phyloP scores from a whole-genome alignment of 177 flowering plant species.

The Vitis hybrid region DNA sequence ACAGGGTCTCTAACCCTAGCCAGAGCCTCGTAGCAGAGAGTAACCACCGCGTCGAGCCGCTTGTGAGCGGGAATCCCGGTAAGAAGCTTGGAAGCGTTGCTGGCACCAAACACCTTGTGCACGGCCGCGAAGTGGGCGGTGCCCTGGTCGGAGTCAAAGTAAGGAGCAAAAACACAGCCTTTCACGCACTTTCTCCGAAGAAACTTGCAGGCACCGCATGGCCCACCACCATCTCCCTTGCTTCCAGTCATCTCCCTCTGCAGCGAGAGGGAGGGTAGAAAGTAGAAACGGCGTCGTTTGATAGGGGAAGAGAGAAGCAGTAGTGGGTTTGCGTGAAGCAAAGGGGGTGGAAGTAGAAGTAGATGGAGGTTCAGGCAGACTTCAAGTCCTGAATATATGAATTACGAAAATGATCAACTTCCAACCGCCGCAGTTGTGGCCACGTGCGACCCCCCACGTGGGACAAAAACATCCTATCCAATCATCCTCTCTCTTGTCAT shows the following conservation, averaged over 20 bases:
- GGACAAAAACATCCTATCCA: slow-evolving; percentile 18
- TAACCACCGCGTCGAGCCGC: slow-evolving; percentile 60
- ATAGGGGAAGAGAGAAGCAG: background rate
- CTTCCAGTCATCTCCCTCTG: slow-evolving; percentile 15
- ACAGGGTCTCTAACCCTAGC: slow-evolving; percentile 67
- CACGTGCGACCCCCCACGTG: slow-evolving; percentile 39
- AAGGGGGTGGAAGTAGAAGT: slow-evolving; percentile 7
- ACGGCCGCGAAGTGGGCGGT: slow-evolving; percentile 70
- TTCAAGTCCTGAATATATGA: too few species aligned
- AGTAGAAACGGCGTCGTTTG: slow-evolving; percentile 1
- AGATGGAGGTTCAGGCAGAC: too few species aligned
- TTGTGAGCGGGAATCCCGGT: slow-evolving; percentile 40
- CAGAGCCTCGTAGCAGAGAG: slow-evolving; percentile 65
- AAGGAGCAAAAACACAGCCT: slow-evolving; percentile 69
- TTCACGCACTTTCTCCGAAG: slow-evolving; percentile 57
- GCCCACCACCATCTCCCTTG: slow-evolving; percentile 33
- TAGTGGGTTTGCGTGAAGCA: slow-evolving; percentile 61
- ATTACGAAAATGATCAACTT: slow-evolving; percentile 2
- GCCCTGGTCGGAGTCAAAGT: slow-evolving; percentile 66
- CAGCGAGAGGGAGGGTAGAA: slow-evolving; percentile 4
- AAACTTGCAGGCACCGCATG: slow-evolving; percentile 79
- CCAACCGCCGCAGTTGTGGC: slow-evolving; percentile 29
- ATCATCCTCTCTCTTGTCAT: slow-evolving; percentile 16
- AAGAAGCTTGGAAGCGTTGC: slow-evolving; percentile 68
- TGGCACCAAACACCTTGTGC: slow-evolving; percentile 74